A percentile compares a stretch with the other conserved stretches of the same genome.
phyloP scores from a whole-genome alignment of 352 stramenopile species.

The Pythium aquatile region DNA sequence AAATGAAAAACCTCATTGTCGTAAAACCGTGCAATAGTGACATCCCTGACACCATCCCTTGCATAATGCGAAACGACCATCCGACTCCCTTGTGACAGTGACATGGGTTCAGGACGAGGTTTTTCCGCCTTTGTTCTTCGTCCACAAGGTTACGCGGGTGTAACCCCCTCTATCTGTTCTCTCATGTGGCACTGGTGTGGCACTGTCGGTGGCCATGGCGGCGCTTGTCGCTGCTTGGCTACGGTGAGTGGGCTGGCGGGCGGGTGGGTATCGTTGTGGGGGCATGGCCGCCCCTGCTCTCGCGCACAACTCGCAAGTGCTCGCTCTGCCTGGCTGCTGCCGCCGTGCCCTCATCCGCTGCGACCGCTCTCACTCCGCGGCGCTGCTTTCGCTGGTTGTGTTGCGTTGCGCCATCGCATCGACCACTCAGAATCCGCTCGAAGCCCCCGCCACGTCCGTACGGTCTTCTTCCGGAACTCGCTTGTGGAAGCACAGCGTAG shows the following conservation, averaged over 20 bases:
- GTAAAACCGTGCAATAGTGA: neutral
- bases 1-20: neutral
- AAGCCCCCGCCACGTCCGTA: neutral
- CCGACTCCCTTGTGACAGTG: neutral
- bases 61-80: no score
- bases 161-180: slow-evolving; percentile 22
- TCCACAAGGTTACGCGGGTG: neutral
- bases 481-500: neutral
- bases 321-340: slow-evolving; percentile 18
- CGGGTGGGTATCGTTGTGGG: slow-evolving; percentile 7
- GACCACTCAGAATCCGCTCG: slow-evolving; percentile 1
- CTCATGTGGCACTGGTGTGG: slow-evolving; percentile 25
- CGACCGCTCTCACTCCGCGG: slow-evolving; percentile 1
- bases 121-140: slow-evolving; percentile 8
- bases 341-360: slow-evolving; percentile 3
- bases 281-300: slow-evolving; percentile 26
- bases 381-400: slow-evolving; percentile 1
- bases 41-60: neutral
- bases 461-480: neutral
- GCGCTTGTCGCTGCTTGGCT: slow-evolving; percentile 25
- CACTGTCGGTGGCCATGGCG: slow-evolving; percentile 14
- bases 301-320: slow-evolving; percentile 25
- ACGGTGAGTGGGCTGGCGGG: slow-evolving; percentile 4
- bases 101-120: slow-evolving; percentile 4
- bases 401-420: neutral